Evolutionary conservation across 257 asterid species (phyloP), one percentile per base, ranked within the genome.

Genomic region (Solanum etuberosum): DNA sequence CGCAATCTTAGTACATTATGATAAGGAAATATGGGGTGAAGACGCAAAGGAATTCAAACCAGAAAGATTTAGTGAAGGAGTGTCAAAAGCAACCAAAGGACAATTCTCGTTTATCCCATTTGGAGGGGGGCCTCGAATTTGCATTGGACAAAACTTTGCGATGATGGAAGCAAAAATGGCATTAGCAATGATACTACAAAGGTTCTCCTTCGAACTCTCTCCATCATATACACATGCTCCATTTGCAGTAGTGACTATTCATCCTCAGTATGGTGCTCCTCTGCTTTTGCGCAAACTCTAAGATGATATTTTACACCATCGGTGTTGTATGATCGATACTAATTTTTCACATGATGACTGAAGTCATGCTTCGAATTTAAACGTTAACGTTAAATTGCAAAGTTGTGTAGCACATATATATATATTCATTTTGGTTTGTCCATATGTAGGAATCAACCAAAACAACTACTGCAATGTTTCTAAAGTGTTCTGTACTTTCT

Each of bases 211-310:
- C 2, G 86, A 91, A 23, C 89, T 91, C 11, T 89, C 92, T 0
- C 89, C 88, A 25, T 91, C 91, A 4, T 91, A 91, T 32, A n/a
- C 90, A 43, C 92, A 91, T 89, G 90, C 90, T 42, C 91, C 92
- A 14, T 67, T 67, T 13, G 32, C 76, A 1, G 31, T 87, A 5
- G 29, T 88, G 3, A 87, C 91, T 13, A 15, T 89, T 61, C 90
- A 91, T 34, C 93, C 93, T 71, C 93, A 91, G 38, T 51, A 87
- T 38, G 90, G 90, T 65, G 91, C 91, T 87, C 89, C 72, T 37
- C n/a, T 89, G 32, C 51, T 90, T 86, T 40, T 90, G 34, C 89
- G 83, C 80, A 90, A 84, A 57, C 83, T 90, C 15, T 88, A 63
- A 63, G 7, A 21, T 23, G 43, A 37, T 73, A 73, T 72, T 72